A percentile compares a stretch with the other conserved stretches of the same genome.
Conservation (phyloP, 2,329 filamentous ascomycete genomes). For the Fusarium camptoceras region DNA sequence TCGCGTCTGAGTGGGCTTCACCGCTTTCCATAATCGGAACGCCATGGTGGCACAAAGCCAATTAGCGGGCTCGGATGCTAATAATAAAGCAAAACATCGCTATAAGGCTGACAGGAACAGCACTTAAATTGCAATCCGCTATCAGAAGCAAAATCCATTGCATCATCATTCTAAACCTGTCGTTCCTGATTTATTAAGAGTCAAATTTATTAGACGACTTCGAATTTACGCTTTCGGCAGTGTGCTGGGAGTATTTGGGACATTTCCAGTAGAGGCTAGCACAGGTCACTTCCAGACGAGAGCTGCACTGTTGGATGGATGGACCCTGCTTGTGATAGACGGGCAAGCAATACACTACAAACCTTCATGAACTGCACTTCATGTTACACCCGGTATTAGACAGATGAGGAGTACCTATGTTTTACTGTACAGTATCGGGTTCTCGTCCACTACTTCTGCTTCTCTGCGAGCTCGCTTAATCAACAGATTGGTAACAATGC, state of each 20-base stretch:
- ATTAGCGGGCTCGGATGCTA: not conserved
- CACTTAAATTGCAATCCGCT: not conserved
- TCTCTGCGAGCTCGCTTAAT: not conserved
- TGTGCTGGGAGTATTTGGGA: not conserved
- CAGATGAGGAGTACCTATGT: not conserved
- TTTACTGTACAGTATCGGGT: not conserved
- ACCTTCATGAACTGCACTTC: not conserved
- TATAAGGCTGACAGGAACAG: not conserved
- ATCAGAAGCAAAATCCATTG: not conserved
- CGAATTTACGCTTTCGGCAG: too few relatives aligned
- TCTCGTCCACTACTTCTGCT: not conserved
- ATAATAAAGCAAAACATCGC: not conserved
- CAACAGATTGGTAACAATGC: accelerated
- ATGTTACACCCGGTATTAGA: not conserved
- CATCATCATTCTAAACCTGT: not conserved
- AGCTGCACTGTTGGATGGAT: not conserved
- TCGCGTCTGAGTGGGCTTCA: constrained; percentile 47
- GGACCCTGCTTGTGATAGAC: not conserved
- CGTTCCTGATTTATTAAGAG: too few relatives aligned
- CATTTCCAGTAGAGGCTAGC: not conserved
- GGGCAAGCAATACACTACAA: not conserved
- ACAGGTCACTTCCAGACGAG: not conserved
- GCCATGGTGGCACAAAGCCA: not conserved
- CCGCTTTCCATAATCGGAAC: constrained; percentile 37
- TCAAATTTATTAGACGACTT: too few relatives aligned